phyloP scores from a whole-genome alignment of 176 grass and related monocot genomes.

The Phyllostachys edulis region DNA sequence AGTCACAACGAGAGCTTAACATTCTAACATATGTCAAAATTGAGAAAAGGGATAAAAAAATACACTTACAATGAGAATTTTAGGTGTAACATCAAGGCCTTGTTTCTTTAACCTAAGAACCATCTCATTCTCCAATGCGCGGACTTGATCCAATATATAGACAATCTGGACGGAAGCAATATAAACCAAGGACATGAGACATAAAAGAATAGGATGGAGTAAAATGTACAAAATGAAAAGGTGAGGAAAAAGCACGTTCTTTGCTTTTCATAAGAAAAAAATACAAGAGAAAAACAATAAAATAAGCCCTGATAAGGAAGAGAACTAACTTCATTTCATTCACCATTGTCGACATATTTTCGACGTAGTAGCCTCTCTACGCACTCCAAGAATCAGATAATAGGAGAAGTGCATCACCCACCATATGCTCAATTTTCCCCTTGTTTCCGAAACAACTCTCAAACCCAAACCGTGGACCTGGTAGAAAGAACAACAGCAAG shows the following conservation, averaged over 20 bases:
- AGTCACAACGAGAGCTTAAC: background rate
- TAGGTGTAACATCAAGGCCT: slow-evolving; percentile 72
- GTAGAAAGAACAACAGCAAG: no score
- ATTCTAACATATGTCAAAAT: slow-evolving; percentile 7
- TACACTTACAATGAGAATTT: slow-evolving; percentile 84
- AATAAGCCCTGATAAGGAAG: no score
- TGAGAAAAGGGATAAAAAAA: slow-evolving; percentile 1
- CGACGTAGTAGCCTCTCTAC: no score
- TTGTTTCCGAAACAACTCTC: no score
- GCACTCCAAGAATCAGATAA: no score
- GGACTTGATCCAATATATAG: slow-evolving; percentile 97
- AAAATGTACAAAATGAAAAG: background rate
- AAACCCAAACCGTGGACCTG: no score
- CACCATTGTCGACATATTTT: no score
- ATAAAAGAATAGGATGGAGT: background rate
- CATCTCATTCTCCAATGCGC: slow-evolving; percentile 90
- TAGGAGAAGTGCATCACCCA: no score
- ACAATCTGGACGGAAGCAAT: slow-evolving; percentile 55
- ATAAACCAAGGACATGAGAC: slow-evolving; percentile 3
- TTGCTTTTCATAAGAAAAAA: no score
- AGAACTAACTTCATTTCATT: no score
- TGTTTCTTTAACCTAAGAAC: slow-evolving; percentile 84
- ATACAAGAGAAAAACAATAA: no score
- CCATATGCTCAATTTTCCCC: no score
- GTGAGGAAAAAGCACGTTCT: background rate